Base-by-base conservation (phyloP, 208 protist species). In the Trypanosoma platydactyli region DNA sequence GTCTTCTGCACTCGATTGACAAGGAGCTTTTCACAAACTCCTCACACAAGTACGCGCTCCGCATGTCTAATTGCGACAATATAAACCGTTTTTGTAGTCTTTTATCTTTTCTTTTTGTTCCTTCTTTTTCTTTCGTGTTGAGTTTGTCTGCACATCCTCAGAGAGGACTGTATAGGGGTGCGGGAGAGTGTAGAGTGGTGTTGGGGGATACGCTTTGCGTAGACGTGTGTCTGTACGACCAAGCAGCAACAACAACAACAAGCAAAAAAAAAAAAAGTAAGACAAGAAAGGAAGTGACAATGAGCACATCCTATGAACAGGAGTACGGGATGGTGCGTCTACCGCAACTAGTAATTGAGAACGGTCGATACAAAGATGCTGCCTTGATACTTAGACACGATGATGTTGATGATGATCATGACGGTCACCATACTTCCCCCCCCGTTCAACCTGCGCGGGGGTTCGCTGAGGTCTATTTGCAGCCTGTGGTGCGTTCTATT, bases 401-500 rank as follows among this genome's bases (percentile, higher is more conserved):
- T 51, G 33, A 42, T 0, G 29, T n/a, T 3, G 30, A 5, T n/a
- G 51, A 22, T 15, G 44, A 69, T 15, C 12, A 38, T 11, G 38
- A 56, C 52, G 33, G 33, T 9, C 33, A 38, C 9, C 33, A 9
- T 38, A 25, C 49, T 30, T 29, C 18, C 41, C 29, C 45, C 45
- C 33, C 42, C 54, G 9, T 59, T 64, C 6, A 58, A 64, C 13
- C 70, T 76, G 55, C 76, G 59, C 53, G 71, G 53, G 68, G 50
- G 22, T 82, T 80, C 59, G 83, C 76, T 13, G 79, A 83, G 66
- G 75, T 76, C 71, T 88, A 88, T 67, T 46, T 76, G 4, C 55
- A 67, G 15, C 62, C 77, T 24, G 66, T 68, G 5, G 57, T 62
- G n/a, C 64, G 73, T 46, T 63, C 66, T 13, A 56, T 79, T 46